These are phyloP conservation scores for Mycena pura DNA, from an alignment of 768 basidiomycete genomes.

Conservation along the genomic window DNA sequence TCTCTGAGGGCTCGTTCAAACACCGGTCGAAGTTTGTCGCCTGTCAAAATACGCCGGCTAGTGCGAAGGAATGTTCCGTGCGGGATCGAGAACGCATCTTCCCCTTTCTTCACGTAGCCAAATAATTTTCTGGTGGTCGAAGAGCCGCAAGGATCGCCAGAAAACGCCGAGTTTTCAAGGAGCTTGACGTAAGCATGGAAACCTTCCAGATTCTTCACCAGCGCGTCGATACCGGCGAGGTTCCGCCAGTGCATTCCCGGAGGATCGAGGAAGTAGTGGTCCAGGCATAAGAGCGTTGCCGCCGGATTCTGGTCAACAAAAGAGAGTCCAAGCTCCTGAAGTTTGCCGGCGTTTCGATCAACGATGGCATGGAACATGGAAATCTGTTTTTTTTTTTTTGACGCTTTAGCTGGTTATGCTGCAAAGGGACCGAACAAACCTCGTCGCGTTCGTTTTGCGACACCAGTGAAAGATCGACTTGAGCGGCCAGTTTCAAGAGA, in stretches of 20 bases:
- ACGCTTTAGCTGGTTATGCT: background rate
- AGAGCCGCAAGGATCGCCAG: constrained; percentile 16
- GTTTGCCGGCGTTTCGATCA: constrained; percentile 26
- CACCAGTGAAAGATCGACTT: constrained; percentile 19
- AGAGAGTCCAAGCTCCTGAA: constrained; percentile 37
- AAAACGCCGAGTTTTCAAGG: background rate
- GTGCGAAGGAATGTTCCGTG: constrained; percentile 21
- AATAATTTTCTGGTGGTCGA: constrained; percentile 10
- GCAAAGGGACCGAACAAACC: constrained; percentile 12
- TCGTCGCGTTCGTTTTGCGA: constrained; percentile 14
- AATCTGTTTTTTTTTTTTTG: background rate
- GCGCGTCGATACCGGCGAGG: constrained; percentile 29
- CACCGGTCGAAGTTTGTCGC: constrained; percentile 30
- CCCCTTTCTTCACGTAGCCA: constrained; percentile 5
- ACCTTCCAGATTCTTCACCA: constrained; percentile 36
- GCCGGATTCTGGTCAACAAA: constrained; percentile 37
- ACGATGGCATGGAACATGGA: constrained; percentile 44
- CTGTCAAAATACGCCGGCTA: no score
- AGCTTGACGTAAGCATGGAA: constrained; percentile 45
- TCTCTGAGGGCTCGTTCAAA: constrained; percentile 34
- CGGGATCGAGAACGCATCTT: constrained; percentile 16
- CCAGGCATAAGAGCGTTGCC: constrained; percentile 50
- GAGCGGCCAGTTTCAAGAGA: constrained; percentile 34
- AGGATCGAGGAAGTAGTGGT: constrained; percentile 43
- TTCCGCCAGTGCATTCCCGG: constrained; percentile 34